Evolutionary conservation across 176 grass and related monocot species (phyloP), one percentile per base, ranked within the genome.

Genomic region (Cenchrus americanus): DNA sequence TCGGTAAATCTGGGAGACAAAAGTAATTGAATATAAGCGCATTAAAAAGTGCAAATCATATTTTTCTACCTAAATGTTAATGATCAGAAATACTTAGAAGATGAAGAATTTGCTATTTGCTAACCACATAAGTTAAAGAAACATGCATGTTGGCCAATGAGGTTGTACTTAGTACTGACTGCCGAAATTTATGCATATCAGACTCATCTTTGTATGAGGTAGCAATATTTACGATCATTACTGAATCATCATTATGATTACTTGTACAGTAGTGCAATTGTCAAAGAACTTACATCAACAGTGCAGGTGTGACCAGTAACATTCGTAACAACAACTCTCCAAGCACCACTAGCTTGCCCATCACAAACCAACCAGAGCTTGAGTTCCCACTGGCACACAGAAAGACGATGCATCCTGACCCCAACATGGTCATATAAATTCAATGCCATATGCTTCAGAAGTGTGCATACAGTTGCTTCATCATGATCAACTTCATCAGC

Each of bases 371-470:
- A 90, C 91, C 89, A 89, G 66, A 99, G 84, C 80, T 94, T 96
- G 69, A 99, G 89, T 96, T 99, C 96, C 96, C 96, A 99, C 63
- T 99, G 91, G 76, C 91, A 96, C 32, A 99, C 93, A 83, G 93
- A 94, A 83, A 99, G 86, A 49, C 96, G 91, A 85, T 99, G 93
- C 96, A 99, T 99, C 80, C 93, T 88, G 48, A 89, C 93, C 51
- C 96, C 96, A 63, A 96, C 93, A 82, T 94, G 83, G 84, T 99
- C 91, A 85, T 99, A 94, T 85, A 96, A 86, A 86, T 94, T 92
- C 77, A 96, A 76, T 75, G 71, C 89, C 96, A 99, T 99, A 66
- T 96, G 81, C 77, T 99, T 90, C 73, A 99, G 86, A 82, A 99
- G 86, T 62, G 80, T 52, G 57, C 82, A 91, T 54, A 87, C 88